Percentiles rank a stretch among this genome's conserved stretches.
phyloP scores from a whole-genome alignment of 1,139 yeast species.

The Pichia sp. region DNA sequence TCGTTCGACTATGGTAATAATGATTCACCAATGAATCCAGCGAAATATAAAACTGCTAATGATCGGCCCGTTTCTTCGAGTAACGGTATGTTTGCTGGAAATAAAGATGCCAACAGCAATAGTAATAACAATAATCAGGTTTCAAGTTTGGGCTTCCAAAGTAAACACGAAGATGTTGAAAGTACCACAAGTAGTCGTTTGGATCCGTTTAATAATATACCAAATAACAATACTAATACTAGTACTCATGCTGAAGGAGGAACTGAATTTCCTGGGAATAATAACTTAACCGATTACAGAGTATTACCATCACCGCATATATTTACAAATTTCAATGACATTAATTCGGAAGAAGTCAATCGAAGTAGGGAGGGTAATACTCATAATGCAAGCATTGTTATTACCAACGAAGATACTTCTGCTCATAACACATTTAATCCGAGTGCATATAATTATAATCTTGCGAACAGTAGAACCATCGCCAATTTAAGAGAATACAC shows the following conservation, averaged over 20 bases:
- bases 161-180: neutral
- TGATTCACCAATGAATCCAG: neutral
- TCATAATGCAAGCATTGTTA: conserved; percentile 2
- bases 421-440: conserved; percentile 26
- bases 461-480: conserved; percentile 28
- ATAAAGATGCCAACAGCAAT: neutral
- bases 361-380: neutral
- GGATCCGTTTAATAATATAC: neutral
- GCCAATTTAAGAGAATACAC: conserved; percentile 21
- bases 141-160: neutral
- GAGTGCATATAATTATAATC: conserved; percentile 21
- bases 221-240: neutral
- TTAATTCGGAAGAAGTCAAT: neutral
- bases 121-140: neutral
- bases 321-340: neutral
- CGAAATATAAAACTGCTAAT: no score
- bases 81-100: no score
- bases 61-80: no score
- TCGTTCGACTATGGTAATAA: neutral
- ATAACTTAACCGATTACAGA: no score
- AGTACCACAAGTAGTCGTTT: neutral
- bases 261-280: neutral
- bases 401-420: conserved; percentile 8
- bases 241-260: neutral
- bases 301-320: neutral